Percentiles rank a stretch among this genome's conserved stretches.
Evolutionary conservation across 495 filamentous ascomycete species (phyloP).

Genomic region (Aspergillus bertholletiae): DNA sequence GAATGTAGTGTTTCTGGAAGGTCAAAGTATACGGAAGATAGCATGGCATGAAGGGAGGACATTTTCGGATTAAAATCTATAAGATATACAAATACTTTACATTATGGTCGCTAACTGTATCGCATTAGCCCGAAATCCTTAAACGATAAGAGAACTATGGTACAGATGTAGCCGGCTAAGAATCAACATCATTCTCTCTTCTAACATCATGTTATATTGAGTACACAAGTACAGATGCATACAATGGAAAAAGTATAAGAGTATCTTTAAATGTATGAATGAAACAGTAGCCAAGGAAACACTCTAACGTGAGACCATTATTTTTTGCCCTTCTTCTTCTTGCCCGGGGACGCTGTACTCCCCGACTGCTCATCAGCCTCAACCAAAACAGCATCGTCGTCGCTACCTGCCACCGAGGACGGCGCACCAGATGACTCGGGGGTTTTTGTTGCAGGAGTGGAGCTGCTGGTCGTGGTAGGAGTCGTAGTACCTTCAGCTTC

Average conservation of each 20-base stretch:
- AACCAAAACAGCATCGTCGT: constrained; percentile 85
- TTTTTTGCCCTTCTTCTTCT: constrained; percentile 75
- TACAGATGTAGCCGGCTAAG: too few species aligned
- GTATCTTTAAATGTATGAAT: constrained; percentile 2
- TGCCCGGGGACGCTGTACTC: constrained; percentile 29
- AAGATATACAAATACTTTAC: too few species aligned
- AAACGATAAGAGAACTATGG: neutral
- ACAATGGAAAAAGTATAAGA: neutral
- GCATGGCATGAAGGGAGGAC: too few species aligned
- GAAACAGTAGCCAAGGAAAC: neutral
- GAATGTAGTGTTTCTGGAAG: too few species aligned
- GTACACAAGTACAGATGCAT: neutral
- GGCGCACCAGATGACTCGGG: constrained; percentile 12
- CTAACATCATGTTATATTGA: neutral
- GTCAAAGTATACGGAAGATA: too few species aligned
- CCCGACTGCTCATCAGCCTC: constrained; percentile 61
- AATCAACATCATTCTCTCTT: too few species aligned
- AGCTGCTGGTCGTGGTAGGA: constrained; percentile 9
- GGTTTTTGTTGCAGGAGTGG: constrained; percentile 9
- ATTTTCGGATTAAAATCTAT: too few species aligned
- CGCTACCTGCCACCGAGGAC: constrained; percentile 47
- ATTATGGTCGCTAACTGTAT: too few species aligned
- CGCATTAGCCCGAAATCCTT: too few species aligned
- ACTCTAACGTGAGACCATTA: constrained; percentile 27
- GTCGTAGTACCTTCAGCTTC: constrained; percentile 13